A percentile compares a stretch with the other conserved stretches of the same genome.
Conservation (phyloP, 1,284 basidiomycete species). For the Ceratorhiza oryzae-sativae region DNA sequence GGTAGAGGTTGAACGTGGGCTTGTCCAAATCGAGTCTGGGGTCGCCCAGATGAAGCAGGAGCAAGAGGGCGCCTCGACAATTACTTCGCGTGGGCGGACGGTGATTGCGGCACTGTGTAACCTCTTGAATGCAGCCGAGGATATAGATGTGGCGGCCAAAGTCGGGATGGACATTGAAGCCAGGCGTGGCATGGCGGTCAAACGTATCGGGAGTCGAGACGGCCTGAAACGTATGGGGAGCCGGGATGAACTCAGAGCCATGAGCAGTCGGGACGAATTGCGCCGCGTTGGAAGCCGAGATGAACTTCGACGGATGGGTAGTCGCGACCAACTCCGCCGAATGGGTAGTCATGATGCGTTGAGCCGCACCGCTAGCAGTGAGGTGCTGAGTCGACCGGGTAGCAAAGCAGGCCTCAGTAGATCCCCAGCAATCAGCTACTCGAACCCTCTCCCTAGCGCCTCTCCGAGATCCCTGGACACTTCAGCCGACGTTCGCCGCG, state of each 20-base stretch:
- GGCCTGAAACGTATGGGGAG: slow-evolving; percentile 43
- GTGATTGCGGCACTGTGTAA: slow-evolving; percentile 45
- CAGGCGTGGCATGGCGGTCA: background rate
- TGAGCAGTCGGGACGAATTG: slow-evolving; percentile 12
- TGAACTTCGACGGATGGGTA: slow-evolving; percentile 15
- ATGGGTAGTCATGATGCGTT: slow-evolving; percentile 27
- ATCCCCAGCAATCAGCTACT: background rate
- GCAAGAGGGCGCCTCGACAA: slow-evolving; percentile 16
- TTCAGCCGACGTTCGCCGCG: slow-evolving; percentile 55
- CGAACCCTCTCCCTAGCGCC: background rate
- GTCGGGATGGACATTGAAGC: slow-evolving; percentile 46
- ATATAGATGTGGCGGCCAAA: slow-evolving; percentile 76
- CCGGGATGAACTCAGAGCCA: background rate
- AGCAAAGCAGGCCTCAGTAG: background rate
- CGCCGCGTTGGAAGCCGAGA: slow-evolving; percentile 14
- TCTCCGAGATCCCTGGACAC: slow-evolving; percentile 12
- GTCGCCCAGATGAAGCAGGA: background rate
- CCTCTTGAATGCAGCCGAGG: slow-evolving; percentile 65
- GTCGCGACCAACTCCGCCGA: slow-evolving; percentile 27
- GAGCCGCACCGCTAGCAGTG: slow-evolving; percentile 6
- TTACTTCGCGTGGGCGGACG: slow-evolving; percentile 41
- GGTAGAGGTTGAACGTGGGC: slow-evolving; percentile 24
- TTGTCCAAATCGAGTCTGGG: slow-evolving; percentile 11
- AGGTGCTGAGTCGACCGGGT: slow-evolving; percentile 9
- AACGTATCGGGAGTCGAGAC: background rate